These are phyloP conservation scores for Helotiales sp. DNA, from an alignment of 2,329 filamentous ascomycete species.

Conservation along the genomic window DNA sequence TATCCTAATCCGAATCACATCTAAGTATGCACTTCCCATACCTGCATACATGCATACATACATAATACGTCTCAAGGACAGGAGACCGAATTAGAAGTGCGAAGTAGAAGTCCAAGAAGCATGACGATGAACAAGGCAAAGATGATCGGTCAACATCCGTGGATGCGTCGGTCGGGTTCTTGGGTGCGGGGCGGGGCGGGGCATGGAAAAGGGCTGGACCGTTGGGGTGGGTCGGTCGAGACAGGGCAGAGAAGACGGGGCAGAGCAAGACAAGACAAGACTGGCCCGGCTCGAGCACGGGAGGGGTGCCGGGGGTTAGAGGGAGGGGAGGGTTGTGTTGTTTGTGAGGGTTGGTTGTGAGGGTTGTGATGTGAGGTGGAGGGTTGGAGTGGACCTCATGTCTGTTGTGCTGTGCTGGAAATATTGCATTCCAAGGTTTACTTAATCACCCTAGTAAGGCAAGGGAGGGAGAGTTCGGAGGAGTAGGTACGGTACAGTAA, in stretches of 20 bases:
- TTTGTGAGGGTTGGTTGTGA: not conserved
- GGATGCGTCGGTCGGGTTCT: too few relatives aligned
- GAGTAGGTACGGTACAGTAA: too few relatives aligned
- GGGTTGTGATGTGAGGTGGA: not conserved
- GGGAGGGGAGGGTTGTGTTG: not conserved
- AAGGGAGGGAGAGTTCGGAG: not conserved
- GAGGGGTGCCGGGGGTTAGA: not conserved
- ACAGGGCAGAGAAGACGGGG: too few relatives aligned
- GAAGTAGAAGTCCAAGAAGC: not conserved
- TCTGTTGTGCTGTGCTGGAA: not conserved
- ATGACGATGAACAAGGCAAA: not conserved
- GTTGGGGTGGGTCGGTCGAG: not conserved
- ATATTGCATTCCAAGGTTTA: not conserved
- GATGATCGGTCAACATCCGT: too few relatives aligned
- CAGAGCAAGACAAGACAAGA: too few relatives aligned
- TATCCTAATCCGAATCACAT: too few relatives aligned
- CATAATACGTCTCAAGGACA: too few relatives aligned
- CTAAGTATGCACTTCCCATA: too few relatives aligned
- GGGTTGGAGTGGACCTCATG: not conserved
- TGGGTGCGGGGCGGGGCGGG: not conserved
- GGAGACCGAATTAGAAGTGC: too few relatives aligned
- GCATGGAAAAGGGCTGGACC: constrained; percentile 1
- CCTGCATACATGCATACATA: too few relatives aligned
- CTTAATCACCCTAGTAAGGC: not conserved
- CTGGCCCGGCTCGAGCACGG: too few relatives aligned